Evolutionary conservation across 441 rosid species (phyloP).

Genomic region (Metrosideros polymorpha): DNA sequence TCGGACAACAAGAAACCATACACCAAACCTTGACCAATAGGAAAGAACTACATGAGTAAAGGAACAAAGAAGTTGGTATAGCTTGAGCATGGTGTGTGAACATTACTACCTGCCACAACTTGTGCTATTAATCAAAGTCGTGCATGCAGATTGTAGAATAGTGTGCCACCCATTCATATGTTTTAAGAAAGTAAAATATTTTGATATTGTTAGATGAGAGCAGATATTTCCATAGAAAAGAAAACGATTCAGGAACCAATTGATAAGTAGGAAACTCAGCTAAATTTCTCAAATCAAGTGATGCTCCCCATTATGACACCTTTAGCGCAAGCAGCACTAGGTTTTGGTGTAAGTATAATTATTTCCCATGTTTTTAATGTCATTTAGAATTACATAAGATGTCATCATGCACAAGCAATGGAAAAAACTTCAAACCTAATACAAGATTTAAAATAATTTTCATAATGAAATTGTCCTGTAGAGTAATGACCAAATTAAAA

Average conservation of each 20-base stretch:
- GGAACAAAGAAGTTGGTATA: background rate
- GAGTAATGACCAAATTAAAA: background rate
- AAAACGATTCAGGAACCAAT: background rate
- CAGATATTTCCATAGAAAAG: background rate
- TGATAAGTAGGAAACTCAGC: background rate
- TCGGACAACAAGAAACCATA: background rate
- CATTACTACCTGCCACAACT: background rate
- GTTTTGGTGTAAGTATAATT: background rate
- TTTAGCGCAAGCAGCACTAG: background rate
- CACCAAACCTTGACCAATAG: background rate
- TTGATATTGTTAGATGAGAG: background rate
- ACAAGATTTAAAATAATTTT: background rate
- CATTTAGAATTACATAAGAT: background rate
- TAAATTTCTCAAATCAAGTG: background rate
- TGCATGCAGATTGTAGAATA: background rate
- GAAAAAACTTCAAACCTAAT: background rate
- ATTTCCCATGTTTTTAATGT: background rate
- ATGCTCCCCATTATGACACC: background rate
- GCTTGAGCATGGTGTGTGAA: background rate
- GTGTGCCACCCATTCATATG: background rate
- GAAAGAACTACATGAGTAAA: background rate
- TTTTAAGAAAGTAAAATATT: background rate
- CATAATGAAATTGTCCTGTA: background rate
- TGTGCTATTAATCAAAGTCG: background rate
- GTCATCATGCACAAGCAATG: background rate